Conservation (phyloP, 768 basidiomycete genomes). For the Cytidiella melzeri region DNA sequence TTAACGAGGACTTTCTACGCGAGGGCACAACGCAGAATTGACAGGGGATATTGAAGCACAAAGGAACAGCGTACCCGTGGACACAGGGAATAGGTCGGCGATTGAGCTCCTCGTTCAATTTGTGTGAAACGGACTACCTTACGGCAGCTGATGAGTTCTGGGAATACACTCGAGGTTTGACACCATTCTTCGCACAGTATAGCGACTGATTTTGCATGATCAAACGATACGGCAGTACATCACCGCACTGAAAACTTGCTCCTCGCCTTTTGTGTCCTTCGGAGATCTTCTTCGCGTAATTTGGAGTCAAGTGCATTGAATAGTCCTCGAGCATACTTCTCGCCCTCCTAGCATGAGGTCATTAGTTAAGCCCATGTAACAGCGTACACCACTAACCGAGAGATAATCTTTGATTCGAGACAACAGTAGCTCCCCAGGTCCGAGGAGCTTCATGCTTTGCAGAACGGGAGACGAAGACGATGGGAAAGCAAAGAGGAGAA, state of each 20-base stretch:
- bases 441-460: constrained; percentile 61
- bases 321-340: constrained; percentile 55
- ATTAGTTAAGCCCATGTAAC: background rate
- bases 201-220: too few relatives aligned
- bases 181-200: too few relatives aligned
- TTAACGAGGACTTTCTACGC: too few relatives aligned
- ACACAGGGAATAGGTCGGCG: too few relatives aligned
- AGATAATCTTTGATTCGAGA: constrained; percentile 45
- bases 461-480: constrained; percentile 31
- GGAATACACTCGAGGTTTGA: too few relatives aligned
- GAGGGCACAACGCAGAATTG: too few relatives aligned
- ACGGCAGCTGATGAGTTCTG: too few relatives aligned
- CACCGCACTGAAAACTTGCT: constrained; percentile 37
- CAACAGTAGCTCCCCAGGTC: constrained; percentile 51
- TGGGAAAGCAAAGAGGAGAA: constrained; percentile 61
- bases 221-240: too few relatives aligned
- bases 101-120: too few relatives aligned
- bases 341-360: constrained; percentile 45
- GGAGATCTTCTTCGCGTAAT: constrained; percentile 56
- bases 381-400: constrained; percentile 35
- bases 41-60: too few relatives aligned
- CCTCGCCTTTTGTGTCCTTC: constrained; percentile 54
- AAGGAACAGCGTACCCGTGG: too few relatives aligned
- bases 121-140: too few relatives aligned
- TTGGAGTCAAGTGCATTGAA: constrained; percentile 54